These are phyloP conservation scores for Marasmius fiardii DNA, from an alignment of 1,284 basidiomycete species.

Conservation along the genomic window DNA sequence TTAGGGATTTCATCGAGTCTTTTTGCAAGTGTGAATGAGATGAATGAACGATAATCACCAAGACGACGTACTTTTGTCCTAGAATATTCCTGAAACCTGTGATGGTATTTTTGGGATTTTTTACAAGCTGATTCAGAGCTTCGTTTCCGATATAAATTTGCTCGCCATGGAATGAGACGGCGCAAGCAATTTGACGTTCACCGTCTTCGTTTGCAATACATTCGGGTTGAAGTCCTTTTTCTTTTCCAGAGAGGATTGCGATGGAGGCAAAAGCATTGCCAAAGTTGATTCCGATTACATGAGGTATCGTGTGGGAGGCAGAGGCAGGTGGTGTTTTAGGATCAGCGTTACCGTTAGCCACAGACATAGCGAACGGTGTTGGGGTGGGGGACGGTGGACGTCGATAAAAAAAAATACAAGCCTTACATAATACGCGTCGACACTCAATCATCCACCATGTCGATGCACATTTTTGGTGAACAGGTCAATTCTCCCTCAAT, in stretches of 20 bases:
- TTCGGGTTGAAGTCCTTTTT: constrained; percentile 53
- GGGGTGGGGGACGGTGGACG: neutral
- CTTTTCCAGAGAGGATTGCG: constrained; percentile 88
- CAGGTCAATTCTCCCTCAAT: constrained; percentile 25
- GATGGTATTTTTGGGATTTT: constrained; percentile 94
- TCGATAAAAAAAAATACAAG: neutral
- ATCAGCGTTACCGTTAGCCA: constrained; percentile 1
- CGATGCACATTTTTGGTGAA: constrained; percentile 43
- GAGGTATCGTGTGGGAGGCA: constrained; percentile 31
- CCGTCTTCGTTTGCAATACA: constrained; percentile 99
- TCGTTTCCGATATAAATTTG: constrained; percentile 93
- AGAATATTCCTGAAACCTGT: constrained; percentile 92
- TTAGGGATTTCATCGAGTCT: constrained; percentile 77
- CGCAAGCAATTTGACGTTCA: constrained; percentile 96
- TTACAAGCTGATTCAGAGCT: constrained; percentile 92
- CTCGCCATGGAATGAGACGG: constrained; percentile 88
- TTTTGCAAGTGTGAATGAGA: neutral
- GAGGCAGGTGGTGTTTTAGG: neutral
- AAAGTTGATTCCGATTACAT: constrained; percentile 93
- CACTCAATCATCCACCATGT: constrained; percentile 26
- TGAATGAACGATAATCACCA: neutral
- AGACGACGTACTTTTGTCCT: constrained; percentile 74
- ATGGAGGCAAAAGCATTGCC: constrained; percentile 96
- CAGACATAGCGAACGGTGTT: constrained; percentile 3
- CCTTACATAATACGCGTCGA: neutral